Base-by-base conservation (phyloP, 2,329 filamentous ascomycete genomes). In the Neofusicoccum kwambonambiense region DNA sequence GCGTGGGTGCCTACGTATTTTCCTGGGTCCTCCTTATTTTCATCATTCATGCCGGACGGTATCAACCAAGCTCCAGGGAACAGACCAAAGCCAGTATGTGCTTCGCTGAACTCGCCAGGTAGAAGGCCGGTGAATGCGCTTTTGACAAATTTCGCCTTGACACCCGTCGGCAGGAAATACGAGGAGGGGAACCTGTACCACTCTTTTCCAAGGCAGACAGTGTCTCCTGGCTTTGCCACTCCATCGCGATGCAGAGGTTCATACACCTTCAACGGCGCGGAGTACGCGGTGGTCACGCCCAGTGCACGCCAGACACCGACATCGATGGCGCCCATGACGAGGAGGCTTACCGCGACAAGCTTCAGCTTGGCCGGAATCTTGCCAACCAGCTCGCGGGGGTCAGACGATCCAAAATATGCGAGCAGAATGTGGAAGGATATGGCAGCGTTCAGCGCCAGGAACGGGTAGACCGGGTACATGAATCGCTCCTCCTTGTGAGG, bases 401-500 rank as follows among this genome's bases (percentile, higher is more conserved):
- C 84, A 1, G 85, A 84, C 22, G 87, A 89, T 17, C 93, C 92
- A 54, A 97, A 79, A 42, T 89, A 89, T 12, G 88, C 83, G 15
- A 98, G 83, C 1, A 96, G 73, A 65, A 96, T 90, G 75, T 98
- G 93, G 41, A 96, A 81, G 3, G 91, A 86, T 62, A 97, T 85
- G 8, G 94, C 91, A 2, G 93, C 93, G 72, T 97, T 97, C 41
- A 99, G 83, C 0, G 91, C 90, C 42, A 99, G 83, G 68, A 94
- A 92, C 0, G 95, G 95, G 72, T 99, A 99, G 2, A 88, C 91
- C 0, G 95, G 95, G 73, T 97, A 99, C 93, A 99, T 98, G 81
- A 99, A 99, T 6, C 95, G 86, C 78, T 99, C 95, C 76, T 99
- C 95, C 74, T 99, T 99, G 80, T 99, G 95, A 15, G 95, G 92